phyloP scores from a whole-genome alignment of 2,329 filamentous ascomycete genomes.

The Anthostomella pinea region DNA sequence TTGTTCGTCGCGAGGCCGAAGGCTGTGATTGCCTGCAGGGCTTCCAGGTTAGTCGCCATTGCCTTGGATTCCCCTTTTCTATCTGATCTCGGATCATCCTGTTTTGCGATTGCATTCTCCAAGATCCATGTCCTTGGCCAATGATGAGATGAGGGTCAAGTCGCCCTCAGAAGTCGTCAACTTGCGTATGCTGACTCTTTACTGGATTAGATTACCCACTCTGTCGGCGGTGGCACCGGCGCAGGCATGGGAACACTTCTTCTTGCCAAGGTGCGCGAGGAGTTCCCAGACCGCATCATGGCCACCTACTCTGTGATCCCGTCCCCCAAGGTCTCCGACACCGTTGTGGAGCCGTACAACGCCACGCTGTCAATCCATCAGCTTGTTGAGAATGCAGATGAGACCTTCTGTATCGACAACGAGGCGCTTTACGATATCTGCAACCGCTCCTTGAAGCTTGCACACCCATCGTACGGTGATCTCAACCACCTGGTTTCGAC shows the following conservation, averaged over 20 bases:
- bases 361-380: slow-evolving; percentile 98
- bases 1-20: slow-evolving; percentile 97
- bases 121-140: too few species aligned
- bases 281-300: slow-evolving; percentile 99
- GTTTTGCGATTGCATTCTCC: too few species aligned
- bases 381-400: slow-evolving; percentile 99
- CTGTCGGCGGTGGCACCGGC: slow-evolving; percentile 99
- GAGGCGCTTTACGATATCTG: slow-evolving; percentile 99
- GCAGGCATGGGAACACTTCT: slow-evolving; percentile 99
- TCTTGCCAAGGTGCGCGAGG: slow-evolving; percentile 99
- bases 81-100: too few species aligned
- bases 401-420: slow-evolving; percentile 99
- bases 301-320: slow-evolving; percentile 98
- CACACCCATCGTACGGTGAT: slow-evolving; percentile 97
- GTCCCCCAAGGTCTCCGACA: slow-evolving; percentile 99
- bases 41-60: too few species aligned
- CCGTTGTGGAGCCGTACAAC: slow-evolving; percentile 99
- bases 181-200: too few species aligned
- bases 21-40: slow-evolving; percentile 99
- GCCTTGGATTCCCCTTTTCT: too few species aligned
- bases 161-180: too few species aligned
- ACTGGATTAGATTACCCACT: slow-evolving; percentile 99
- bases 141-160: too few species aligned
- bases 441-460: slow-evolving; percentile 99
- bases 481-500: slow-evolving; percentile 99